Evolutionary conservation across 2,329 filamentous ascomycete genomes (phyloP), one percentile per base, ranked within the genome.

Genomic region (Curvularia sp.): DNA sequence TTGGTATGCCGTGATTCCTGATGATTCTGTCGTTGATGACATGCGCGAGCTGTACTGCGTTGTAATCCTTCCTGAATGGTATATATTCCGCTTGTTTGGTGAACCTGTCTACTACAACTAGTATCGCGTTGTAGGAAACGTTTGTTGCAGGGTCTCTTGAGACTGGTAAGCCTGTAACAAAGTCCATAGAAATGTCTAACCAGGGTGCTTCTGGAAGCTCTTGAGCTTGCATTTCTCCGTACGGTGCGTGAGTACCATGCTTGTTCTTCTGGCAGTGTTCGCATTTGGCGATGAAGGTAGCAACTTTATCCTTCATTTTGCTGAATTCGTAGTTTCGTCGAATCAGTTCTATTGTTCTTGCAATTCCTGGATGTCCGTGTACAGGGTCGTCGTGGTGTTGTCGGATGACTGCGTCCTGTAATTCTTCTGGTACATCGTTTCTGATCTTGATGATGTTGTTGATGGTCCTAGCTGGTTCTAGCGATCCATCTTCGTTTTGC

Each of bases 191-290:
- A 34, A 62, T 56, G 1, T 62, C 49, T 28, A 6, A 25, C 57
- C 21, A 62, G 10, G 28, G 48, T 57, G n/a, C 23, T 3, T 43
- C 34, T 23, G 30, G 59, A 36, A 62, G 25, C 18, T 54, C 25
- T 28, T 60, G 5, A 21, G 27, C 43, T 36, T 61, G 34, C 7
- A 61, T 54, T 39, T 59, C 50, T 52, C 48, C 28, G 18, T 62
- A 55, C 1, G 15, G 46, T 49, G 23, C 34, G 30, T 55, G 23
- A 5, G 42, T 59, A 32, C 53, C 55, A 13, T 55, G 13, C 4
- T 54, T 61, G 28, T 61, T 62, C 18, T 43, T 53, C 19, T 55
- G 15, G 32, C 18, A 62, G 21, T n/a, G n/a, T n/a, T n/a, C n/a
- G n/a, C n/a, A n/a, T n/a, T n/a, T n/a, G n/a, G n/a, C n/a, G n/a